phyloP scores from a whole-genome alignment of 176 grass and related monocot genomes.

The Rhynchospora pubera region DNA sequence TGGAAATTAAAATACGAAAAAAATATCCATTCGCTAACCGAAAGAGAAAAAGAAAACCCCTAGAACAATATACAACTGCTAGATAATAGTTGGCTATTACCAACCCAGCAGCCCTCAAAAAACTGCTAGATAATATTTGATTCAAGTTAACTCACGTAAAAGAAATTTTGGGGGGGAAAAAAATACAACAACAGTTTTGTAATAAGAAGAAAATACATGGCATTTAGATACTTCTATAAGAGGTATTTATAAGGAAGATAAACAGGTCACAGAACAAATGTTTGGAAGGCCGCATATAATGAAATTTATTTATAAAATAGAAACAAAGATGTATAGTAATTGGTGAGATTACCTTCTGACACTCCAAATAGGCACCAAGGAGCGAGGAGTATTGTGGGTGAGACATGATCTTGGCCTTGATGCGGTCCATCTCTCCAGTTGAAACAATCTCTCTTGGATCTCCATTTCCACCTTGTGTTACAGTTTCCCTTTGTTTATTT shows the following conservation, averaged over 20 bases:
- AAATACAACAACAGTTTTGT: not conserved
- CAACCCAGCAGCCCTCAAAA: too few relatives aligned
- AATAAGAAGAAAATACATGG: not conserved
- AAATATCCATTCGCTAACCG: not conserved
- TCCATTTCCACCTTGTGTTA: conserved; percentile 12
- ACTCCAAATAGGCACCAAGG: conserved; percentile 56
- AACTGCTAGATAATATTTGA: not conserved
- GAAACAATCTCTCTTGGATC: conserved; percentile 22
- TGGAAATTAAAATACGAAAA: not conserved
- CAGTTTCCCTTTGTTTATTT: not conserved
- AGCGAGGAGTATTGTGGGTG: conserved; percentile 75
- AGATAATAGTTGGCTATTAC: not conserved
- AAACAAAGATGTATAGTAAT: not conserved
- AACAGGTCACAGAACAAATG: not conserved
- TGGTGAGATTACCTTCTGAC: conserved; percentile 54
- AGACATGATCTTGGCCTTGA: conserved; percentile 85
- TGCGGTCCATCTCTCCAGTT: conserved; percentile 27
- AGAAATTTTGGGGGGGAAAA: not conserved
- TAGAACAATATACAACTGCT: not conserved
- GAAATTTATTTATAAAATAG: too few relatives aligned
- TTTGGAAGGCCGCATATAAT: not conserved
- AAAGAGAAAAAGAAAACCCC: not conserved
- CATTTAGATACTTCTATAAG: not conserved
- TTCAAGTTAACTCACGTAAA: not conserved
- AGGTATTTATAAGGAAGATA: conserved; percentile 4